These are phyloP conservation scores for Botrytis deweyae DNA, from an alignment of 2,329 filamentous ascomycete species.

Conservation along the genomic window DNA sequence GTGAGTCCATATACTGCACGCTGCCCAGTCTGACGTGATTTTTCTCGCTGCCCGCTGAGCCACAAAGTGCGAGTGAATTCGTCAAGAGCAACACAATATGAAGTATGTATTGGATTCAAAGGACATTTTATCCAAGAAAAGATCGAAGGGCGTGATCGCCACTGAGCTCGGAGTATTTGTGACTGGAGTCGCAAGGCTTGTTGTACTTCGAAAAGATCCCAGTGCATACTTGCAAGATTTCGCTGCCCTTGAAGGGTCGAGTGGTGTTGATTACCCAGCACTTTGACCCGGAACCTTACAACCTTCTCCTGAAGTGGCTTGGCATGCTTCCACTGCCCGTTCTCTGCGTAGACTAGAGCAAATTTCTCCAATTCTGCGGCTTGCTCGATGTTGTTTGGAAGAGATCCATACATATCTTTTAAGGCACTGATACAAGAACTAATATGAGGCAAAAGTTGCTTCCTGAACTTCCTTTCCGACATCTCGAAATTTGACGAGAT, in stretches of 20 bases:
- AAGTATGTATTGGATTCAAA: background rate
- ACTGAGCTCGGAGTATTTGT: conserved; percentile 14
- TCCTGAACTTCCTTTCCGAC: conserved; percentile 29
- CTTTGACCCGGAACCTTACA: conserved; percentile 18
- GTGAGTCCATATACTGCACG: background rate
- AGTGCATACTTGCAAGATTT: conserved; percentile 20
- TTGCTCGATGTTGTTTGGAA: conserved; percentile 26
- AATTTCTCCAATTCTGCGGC: conserved; percentile 33
- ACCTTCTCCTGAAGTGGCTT: conserved; percentile 28
- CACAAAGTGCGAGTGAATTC: background rate
- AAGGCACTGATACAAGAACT: conserved; percentile 18
- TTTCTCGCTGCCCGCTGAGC: background rate
- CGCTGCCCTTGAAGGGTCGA: background rate
- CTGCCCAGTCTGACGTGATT: background rate
- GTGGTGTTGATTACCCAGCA: conserved; percentile 4
- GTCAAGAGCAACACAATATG: background rate
- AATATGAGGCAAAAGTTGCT: conserved; percentile 26
- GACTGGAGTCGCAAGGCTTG: conserved; percentile 4
- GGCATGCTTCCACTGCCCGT: conserved; percentile 34
- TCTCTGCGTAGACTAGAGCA: conserved; percentile 35
- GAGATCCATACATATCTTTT: conserved; percentile 1
- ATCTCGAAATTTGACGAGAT: conserved; percentile 24
- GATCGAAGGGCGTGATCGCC: background rate
- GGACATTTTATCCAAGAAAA: background rate
- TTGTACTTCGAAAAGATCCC: conserved; percentile 23